Evolutionary conservation across 306 rosid species (phyloP).

Genomic region (Glycine tomentella): DNA sequence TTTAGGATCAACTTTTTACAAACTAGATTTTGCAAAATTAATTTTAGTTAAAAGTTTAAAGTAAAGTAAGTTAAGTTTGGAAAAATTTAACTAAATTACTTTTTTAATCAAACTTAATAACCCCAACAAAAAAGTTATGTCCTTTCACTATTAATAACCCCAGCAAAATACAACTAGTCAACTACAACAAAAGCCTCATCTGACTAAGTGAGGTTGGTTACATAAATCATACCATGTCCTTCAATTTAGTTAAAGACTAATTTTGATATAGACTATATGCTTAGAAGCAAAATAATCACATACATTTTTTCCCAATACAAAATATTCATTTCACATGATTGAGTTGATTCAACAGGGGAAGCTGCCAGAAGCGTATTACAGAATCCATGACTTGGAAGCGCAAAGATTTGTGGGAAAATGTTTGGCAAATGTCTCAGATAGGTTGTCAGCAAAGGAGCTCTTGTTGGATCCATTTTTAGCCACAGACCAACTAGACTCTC

Average conservation of each 20-base stretch:
- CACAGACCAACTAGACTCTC: conserved; percentile 47
- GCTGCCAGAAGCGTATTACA: conserved; percentile 74
- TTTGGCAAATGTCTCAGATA: conserved; percentile 70
- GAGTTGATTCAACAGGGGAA: conserved; percentile 65
- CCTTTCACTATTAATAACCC: background rate
- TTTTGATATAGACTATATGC: too few species aligned
- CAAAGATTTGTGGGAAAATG: conserved; percentile 76
- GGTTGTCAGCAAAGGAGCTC: conserved; percentile 79
- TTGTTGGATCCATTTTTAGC: conserved; percentile 82
- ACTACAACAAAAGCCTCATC: background rate
- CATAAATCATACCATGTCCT: background rate
- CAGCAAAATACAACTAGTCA: too few species aligned
- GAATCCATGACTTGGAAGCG: conserved; percentile 73
- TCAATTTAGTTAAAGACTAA: background rate
- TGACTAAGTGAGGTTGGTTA: background rate
- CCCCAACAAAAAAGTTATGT: too few species aligned
- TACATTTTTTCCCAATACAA: background rate
- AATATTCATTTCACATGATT: background rate
- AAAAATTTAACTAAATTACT: too few species aligned
- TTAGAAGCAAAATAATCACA: background rate
- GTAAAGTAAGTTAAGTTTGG: too few species aligned
- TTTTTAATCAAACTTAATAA: too few species aligned
- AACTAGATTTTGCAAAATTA: too few species aligned
- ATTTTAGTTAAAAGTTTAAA: too few species aligned
- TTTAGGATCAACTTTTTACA: too few species aligned